A percentile compares a stretch with the other conserved stretches of the same genome.
Conservation (phyloP, 176 grass and related monocot species). For the Dendrocalamus sinicus region DNA sequence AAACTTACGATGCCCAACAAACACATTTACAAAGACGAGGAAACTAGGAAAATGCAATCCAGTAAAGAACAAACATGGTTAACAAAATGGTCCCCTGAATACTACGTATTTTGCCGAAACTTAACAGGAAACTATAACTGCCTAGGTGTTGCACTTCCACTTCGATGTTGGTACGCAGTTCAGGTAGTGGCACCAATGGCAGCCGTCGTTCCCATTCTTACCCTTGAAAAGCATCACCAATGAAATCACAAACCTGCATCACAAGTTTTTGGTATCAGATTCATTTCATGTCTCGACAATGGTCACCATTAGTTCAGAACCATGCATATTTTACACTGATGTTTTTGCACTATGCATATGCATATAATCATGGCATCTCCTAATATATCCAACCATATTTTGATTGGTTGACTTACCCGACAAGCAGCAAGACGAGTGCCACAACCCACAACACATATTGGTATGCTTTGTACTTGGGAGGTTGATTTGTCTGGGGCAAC, state of each 20-base stretch:
- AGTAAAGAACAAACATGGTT: constrained; percentile 41
- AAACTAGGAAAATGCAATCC: constrained; percentile 6
- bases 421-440: constrained; percentile 64
- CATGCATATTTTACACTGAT: background rate
- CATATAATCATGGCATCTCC: background rate
- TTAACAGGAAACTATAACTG: constrained; percentile 12
- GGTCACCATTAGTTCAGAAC: constrained; percentile 2
- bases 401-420: constrained; percentile 59
- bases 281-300: background rate
- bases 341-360: background rate
- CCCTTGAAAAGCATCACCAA: constrained; percentile 94
- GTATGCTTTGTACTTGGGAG: constrained; percentile 88
- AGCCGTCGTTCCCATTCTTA: constrained; percentile 85
- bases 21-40: constrained; percentile 35
- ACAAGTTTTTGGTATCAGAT: constrained; percentile 18
- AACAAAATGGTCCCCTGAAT: constrained; percentile 33
- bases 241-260: constrained; percentile 65
- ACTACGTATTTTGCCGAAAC: constrained; percentile 30
- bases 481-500: constrained; percentile 75
- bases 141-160: constrained; percentile 76
- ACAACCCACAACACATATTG: constrained; percentile 86
- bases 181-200: constrained; percentile 97
- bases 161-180: constrained; percentile 91
- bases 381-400: constrained; percentile 21
- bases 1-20: constrained; percentile 5